phyloP scores from a whole-genome alignment of 164 flowering plant genomes.

The Berberis thunbergii region DNA sequence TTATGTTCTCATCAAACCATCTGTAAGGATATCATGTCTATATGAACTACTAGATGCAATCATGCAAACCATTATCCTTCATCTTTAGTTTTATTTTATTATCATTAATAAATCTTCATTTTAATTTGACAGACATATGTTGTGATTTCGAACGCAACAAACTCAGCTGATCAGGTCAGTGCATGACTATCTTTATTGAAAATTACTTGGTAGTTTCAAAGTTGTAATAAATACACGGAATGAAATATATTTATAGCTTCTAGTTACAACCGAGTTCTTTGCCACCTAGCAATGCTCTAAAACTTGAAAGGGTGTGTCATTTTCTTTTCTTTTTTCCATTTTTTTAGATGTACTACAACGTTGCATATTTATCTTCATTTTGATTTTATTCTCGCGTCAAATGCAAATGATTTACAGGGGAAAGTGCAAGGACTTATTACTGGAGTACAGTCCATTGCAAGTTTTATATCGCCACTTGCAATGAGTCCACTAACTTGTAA shows the following conservation, averaged over 20 bases:
- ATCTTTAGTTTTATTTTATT: conserved; percentile 1
- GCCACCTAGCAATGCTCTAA: no score
- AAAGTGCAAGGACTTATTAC: conserved; percentile 83
- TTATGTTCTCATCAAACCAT: conserved; percentile 67
- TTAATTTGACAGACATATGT: conserved; percentile 54
- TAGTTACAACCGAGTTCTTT: no score
- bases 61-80: background rate
- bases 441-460: conserved; percentile 64
- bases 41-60: background rate
- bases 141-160: conserved; percentile 65
- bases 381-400: no score
- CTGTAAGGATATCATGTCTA: conserved; percentile 37
- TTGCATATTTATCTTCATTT: no score
- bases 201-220: background rate
- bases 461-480: conserved; percentile 65
- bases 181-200: conserved; percentile 9
- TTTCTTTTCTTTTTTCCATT: no score
- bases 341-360: no score
- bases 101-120: background rate
- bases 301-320: no score
- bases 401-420: conserved; percentile 36
- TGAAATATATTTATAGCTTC: no score
- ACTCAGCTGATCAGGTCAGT: conserved; percentile 53
- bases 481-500: conserved; percentile 87
- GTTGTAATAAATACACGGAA: background rate